These are phyloP conservation scores for Aspergillus brunneoviolaceus DNA, from an alignment of 2,329 filamentous ascomycete genomes.

Conservation along the genomic window DNA sequence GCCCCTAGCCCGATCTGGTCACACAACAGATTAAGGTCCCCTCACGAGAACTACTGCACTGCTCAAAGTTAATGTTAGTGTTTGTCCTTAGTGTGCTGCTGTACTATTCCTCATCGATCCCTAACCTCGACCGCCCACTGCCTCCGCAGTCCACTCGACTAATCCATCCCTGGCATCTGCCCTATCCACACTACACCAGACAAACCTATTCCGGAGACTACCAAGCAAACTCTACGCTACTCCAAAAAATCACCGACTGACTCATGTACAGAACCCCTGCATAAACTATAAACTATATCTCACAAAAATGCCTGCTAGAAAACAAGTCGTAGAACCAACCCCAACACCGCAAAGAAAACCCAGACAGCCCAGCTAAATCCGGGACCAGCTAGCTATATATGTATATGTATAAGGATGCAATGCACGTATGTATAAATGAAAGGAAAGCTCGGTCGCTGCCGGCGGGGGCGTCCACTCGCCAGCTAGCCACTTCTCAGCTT, in stretches of 20 bases:
- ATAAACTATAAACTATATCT: not conserved
- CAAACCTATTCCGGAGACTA: no score
- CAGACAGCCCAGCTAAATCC: slow-evolving; percentile 6
- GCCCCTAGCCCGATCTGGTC: not conserved
- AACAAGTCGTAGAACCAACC: not conserved
- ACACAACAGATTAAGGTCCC: not conserved
- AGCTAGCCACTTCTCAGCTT: not conserved
- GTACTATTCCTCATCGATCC: no score
- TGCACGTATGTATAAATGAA: not conserved
- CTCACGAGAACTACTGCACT: not conserved
- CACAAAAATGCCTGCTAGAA: slow-evolving; percentile 3
- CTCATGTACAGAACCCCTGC: not conserved
- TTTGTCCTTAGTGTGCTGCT: no score
- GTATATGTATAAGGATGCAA: not conserved
- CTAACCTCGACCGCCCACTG: no score
- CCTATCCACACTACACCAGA: no score
- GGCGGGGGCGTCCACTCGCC: no score
- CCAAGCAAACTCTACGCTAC: no score
- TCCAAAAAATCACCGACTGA: no score
- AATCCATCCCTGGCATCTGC: no score
- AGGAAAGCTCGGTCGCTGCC: not conserved
- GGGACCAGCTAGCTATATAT: not conserved
- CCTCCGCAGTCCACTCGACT: no score
- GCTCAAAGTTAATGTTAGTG: no score
- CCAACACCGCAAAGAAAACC: not conserved